Percentiles rank a stretch among this genome's conserved stretches.
phyloP scores from a whole-genome alignment of 441 rosid species.

The Manihot esculenta region DNA sequence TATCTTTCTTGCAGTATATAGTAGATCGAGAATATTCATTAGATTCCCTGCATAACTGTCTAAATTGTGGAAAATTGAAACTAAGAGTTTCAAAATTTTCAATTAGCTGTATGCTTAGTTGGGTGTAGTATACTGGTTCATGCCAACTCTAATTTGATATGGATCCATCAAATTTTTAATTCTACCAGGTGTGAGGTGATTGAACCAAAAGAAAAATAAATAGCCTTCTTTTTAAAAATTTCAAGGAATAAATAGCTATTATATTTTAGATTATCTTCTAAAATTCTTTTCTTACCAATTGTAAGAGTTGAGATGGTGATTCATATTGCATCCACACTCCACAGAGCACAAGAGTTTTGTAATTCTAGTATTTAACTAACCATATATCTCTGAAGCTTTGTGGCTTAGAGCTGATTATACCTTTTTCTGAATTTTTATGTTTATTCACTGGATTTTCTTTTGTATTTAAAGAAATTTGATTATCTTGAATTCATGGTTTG shows the following conservation, averaged over 20 bases:
- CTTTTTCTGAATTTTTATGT: neutral
- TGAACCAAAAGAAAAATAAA: neutral
- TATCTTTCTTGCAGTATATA: neutral
- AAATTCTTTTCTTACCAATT: slow-evolving; percentile 12
- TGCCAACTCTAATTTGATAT: slow-evolving; percentile 4
- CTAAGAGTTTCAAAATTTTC: neutral
- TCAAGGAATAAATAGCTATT: slow-evolving; percentile 3
- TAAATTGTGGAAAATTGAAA: slow-evolving; percentile 1
- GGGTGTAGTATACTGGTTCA: neutral
- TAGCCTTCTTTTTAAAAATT: neutral
- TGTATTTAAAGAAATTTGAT: neutral
- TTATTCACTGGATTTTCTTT: neutral
- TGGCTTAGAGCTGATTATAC: neutral
- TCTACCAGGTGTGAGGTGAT: neutral
- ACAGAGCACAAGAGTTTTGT: neutral
- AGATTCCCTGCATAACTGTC: neutral
- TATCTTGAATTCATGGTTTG: neutral
- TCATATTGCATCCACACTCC: neutral
- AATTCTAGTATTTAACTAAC: neutral
- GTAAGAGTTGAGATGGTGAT: neutral
- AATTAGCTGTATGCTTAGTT: neutral
- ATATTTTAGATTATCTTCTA: neutral
- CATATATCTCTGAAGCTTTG: neutral
- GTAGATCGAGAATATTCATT: neutral
- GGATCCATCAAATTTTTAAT: neutral